Percentiles rank a stretch among this genome's conserved stretches.
phyloP scores from a whole-genome alignment of 2,329 filamentous ascomycete species.

The Orbilia brochopaga region DNA sequence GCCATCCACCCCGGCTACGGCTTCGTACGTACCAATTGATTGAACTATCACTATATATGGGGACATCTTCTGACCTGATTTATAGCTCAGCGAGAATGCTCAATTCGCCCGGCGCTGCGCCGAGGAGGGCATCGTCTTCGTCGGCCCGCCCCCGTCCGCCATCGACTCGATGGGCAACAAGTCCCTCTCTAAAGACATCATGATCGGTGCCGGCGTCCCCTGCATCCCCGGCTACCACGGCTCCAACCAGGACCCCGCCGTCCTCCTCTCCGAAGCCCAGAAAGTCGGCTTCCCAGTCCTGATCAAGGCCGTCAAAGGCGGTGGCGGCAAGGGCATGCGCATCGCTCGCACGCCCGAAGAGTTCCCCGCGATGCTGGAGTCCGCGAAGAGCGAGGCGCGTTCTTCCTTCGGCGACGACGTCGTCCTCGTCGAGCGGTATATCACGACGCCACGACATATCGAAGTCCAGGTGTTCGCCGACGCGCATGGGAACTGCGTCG shows the following conservation, averaged over 20 bases:
- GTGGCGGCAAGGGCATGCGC: constrained; percentile 84
- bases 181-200: constrained; percentile 82
- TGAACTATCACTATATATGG: no score
- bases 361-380: constrained; percentile 72
- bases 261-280: constrained; percentile 72
- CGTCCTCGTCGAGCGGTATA: constrained; percentile 84
- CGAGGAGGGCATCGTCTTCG: constrained; percentile 89
- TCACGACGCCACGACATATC: constrained; percentile 78
- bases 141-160: constrained; percentile 73
- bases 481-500: constrained; percentile 75
- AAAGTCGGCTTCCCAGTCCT: constrained; percentile 73
- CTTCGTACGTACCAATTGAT: constrained; percentile 35
- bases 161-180: constrained; percentile 88
- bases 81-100: constrained; percentile 81
- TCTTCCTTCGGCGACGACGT: constrained; percentile 83
- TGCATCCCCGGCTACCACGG: constrained; percentile 98
- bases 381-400: constrained; percentile 75
- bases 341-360: constrained; percentile 73
- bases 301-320: constrained; percentile 79
- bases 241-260: constrained; percentile 71
- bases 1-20: constrained; percentile 96
- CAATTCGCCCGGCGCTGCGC: constrained; percentile 86
- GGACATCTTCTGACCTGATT: no score
- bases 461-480: constrained; percentile 93
- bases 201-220: constrained; percentile 91